Evolutionary conservation across 345 rosid species (phyloP).

Genomic region (Sonneratia caseolaris): DNA sequence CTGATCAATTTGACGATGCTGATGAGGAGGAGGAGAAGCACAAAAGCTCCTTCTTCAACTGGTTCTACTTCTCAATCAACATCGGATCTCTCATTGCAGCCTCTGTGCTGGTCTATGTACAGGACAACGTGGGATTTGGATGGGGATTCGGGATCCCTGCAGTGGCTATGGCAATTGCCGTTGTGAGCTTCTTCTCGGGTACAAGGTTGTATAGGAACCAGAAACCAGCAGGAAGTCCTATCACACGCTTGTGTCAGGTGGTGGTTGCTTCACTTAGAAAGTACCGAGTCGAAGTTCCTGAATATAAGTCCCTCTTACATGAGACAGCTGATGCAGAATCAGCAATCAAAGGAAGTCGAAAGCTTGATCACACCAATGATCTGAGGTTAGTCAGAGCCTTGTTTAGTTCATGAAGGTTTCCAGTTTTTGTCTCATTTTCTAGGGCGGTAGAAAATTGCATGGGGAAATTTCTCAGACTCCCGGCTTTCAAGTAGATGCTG

Average conservation of each 20-base stretch:
- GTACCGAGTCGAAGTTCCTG: constrained; percentile 20
- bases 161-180: constrained; percentile 31
- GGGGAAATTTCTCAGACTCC: neutral
- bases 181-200: constrained; percentile 25
- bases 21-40: constrained; percentile 24
- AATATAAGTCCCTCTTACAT: constrained; percentile 23
- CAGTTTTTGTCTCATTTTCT: neutral
- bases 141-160: constrained; percentile 36
- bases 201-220: constrained; percentile 26
- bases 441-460: neutral
- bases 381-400: constrained; percentile 12
- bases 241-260: constrained; percentile 26
- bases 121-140: constrained; percentile 29
- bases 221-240: constrained; percentile 34
- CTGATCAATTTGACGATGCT: constrained; percentile 32
- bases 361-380: constrained; percentile 26
- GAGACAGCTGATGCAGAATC: constrained; percentile 29
- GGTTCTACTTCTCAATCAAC: constrained; percentile 30
- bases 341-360: constrained; percentile 32
- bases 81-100: constrained; percentile 26
- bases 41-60: constrained; percentile 32
- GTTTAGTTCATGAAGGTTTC: neutral
- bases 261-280: constrained; percentile 26
- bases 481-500: neutral
- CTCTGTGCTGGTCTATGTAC: constrained; percentile 27